Evolutionary conservation across 352 stramenopile species (phyloP), one percentile per base, ranked within the genome.

Genomic region (Peronospora belbahrii): DNA sequence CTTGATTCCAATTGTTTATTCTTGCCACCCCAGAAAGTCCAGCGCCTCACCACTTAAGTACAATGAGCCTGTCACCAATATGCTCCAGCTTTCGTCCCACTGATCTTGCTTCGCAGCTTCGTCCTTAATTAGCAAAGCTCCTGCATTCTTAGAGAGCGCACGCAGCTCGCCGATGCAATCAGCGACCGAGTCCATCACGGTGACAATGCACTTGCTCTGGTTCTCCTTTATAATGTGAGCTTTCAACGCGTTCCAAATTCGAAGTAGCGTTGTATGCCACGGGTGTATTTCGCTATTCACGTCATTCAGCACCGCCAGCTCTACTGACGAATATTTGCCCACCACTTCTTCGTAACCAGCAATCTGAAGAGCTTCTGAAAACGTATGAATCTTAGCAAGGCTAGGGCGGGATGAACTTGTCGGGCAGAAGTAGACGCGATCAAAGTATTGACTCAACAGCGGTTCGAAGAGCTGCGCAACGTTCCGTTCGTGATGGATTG

Each of bases 401-500:
- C 72, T 86, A 5, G 79, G 74, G 9, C 79, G 76, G 2, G 61
- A 72, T 46, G 75, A 74, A 20, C 63, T 64, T 22, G 77, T 88
- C 1, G 74, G 68, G 23, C 72, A 83, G 53, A 91, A 88, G 66
- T 88, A 86, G 2, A 88, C 71, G 49, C 62, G 74, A 44, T 86
- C 74, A 42, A 88, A 91, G n/a, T 50, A 37, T 33, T 80, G 55
- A 11, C 52, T 52, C 17, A 91, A 41, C 54, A 88, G 62, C 27
- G 79, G 71, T 27, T 71, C 55, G 13, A 90, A 69, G 13, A 91
- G 56, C 27, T 61, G 55, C 18, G 72, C 76, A 34, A 91, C 73
- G 52, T 91, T 85, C 46, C 79, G 79, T 42, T 91, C 79, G 60
- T 88, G 76, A 64, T 88, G 77, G 56, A 85, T 88, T 43, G 79